Conservation (phyloP, 2,329 filamentous ascomycete genomes). For the Neoascochyta sp. region DNA sequence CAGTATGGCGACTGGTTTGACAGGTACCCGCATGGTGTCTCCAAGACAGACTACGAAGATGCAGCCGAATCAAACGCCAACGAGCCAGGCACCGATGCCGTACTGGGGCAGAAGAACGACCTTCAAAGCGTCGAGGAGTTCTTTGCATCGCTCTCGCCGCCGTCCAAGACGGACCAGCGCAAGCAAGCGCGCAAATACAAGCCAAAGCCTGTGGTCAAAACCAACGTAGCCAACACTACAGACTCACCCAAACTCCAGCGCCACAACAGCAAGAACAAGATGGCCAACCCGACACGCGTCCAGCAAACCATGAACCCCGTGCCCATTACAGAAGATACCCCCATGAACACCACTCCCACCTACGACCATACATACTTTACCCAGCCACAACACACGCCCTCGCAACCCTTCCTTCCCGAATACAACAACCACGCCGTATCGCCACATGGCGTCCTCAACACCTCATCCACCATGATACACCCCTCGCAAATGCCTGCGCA, state of each 20-base stretch:
- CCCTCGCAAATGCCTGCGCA: conserved; percentile 20
- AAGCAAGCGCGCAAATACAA: conserved; percentile 49
- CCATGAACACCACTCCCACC: conserved; percentile 30
- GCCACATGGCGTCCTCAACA: conserved; percentile 38
- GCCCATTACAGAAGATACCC: conserved; percentile 11
- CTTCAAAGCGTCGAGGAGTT: conserved; percentile 94
- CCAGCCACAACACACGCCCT: conserved; percentile 17
- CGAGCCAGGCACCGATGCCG: conserved; percentile 79
- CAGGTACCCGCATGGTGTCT: conserved; percentile 87
- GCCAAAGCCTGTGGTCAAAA: conserved; percentile 33
- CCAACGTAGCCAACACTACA: conserved; percentile 23
- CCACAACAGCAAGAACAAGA: conserved; percentile 19
- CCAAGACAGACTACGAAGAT: conserved; percentile 77
- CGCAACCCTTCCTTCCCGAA: conserved; percentile 43
- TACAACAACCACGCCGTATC: conserved; percentile 41
- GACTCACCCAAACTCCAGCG: conserved; percentile 21
- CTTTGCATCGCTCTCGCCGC: conserved; percentile 74
- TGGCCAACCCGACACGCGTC: conserved; percentile 20
- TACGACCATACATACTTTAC: conserved; percentile 30
- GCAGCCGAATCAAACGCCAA: conserved; percentile 64
- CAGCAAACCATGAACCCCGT: conserved; percentile 16
- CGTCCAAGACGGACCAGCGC: conserved; percentile 47
- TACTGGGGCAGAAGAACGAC: conserved; percentile 82
- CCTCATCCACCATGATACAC: conserved; percentile 27
- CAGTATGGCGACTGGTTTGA: conserved; percentile 99